A percentile compares a stretch with the other conserved stretches of the same genome.
phyloP scores from a whole-genome alignment of 1,284 basidiomycete species.

The Papiliotrema fonsecae region DNA sequence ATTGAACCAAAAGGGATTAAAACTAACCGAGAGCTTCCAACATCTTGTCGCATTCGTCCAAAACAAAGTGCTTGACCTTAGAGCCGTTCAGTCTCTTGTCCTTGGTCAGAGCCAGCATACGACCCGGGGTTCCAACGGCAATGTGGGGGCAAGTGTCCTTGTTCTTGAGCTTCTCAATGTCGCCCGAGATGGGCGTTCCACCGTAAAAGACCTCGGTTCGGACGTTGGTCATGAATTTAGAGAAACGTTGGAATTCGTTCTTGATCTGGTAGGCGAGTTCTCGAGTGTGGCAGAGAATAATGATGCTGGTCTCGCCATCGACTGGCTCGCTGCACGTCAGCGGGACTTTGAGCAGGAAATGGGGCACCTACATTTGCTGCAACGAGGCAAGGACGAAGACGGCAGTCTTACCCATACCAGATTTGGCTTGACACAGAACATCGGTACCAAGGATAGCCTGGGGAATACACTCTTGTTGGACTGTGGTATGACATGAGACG shows the following conservation, averaged over 20 bases:
- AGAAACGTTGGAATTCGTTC: conserved; percentile 98
- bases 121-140: conserved; percentile 95
- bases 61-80: conserved; percentile 96
- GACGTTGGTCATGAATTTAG: conserved; percentile 99
- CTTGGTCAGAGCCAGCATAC: conserved; percentile 83
- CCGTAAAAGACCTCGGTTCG: conserved; percentile 97
- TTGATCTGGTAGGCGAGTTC: conserved; percentile 99
- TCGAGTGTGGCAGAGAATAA: conserved; percentile 98
- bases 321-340: conserved; percentile 66
- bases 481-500: conserved; percentile 50
- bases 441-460: conserved; percentile 99
- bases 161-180: conserved; percentile 89
- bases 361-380: conserved; percentile 67
- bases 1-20: conserved; percentile 48
- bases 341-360: neutral
- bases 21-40: conserved; percentile 99
- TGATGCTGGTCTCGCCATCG: conserved; percentile 93
- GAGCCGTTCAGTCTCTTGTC: conserved; percentile 90
- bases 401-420: conserved; percentile 99
- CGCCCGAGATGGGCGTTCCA: conserved; percentile 90
- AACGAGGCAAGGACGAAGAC: conserved; percentile 97
- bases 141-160: conserved; percentile 98
- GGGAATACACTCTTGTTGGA: conserved; percentile 99
- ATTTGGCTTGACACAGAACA: conserved; percentile 99
- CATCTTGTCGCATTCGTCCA: conserved; percentile 99